Evolutionary conservation across 83 land plant genomes (phyloP).

Genomic region (Diphasiastrum complanatum): DNA sequence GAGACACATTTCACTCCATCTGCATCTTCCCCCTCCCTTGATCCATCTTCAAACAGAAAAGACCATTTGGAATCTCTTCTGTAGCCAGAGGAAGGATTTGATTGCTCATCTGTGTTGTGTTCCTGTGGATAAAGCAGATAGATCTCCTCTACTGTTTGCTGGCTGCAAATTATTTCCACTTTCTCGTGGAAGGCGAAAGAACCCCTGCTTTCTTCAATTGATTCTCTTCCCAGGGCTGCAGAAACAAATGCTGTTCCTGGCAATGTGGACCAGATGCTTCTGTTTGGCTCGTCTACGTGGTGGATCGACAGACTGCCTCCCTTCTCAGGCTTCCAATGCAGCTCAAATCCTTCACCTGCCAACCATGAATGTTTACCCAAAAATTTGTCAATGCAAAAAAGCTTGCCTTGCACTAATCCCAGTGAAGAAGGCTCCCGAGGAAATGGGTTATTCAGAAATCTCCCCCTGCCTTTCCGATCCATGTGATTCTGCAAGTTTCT

Average conservation of each 20-base stretch:
- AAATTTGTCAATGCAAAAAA: no score
- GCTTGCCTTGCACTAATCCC: no score
- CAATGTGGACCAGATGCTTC: conserved; percentile 45
- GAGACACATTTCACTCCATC: conserved; percentile 9
- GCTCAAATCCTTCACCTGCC: conserved; percentile 39
- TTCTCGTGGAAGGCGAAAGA: conserved; percentile 50
- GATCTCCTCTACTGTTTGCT: conserved; percentile 54
- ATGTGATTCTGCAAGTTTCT: no score
- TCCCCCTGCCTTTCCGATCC: no score
- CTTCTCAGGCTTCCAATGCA: conserved; percentile 27
- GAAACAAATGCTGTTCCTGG: conserved; percentile 59
- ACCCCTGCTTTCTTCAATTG: conserved; percentile 61
- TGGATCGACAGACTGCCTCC: conserved; percentile 45
- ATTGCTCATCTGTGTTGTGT: background rate
- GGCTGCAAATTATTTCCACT: conserved; percentile 34
- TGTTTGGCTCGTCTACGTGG: conserved; percentile 32
- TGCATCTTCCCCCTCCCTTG: background rate
- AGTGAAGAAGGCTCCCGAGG: no score
- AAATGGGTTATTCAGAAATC: no score
- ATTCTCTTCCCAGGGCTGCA: conserved; percentile 41
- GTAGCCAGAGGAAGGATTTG: conserved; percentile 6
- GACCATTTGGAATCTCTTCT: conserved; percentile 5
- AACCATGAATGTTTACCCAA: no score
- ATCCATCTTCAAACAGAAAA: background rate
- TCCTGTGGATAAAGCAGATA: conserved; percentile 8